Conservation (phyloP, 2,329 filamentous ascomycete genomes). For the Fusarium sp. region DNA sequence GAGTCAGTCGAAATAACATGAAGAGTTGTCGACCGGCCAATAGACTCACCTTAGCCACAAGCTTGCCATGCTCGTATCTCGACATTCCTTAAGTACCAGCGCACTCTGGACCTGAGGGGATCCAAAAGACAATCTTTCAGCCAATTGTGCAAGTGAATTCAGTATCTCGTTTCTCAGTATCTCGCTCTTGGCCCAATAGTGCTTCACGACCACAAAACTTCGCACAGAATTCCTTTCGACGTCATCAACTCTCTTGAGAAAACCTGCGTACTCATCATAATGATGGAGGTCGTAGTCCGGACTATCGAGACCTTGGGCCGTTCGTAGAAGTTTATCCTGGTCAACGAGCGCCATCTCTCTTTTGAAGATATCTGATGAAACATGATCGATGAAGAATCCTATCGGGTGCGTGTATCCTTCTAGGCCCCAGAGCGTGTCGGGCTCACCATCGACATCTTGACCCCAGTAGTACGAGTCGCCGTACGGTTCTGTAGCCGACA, state of each 20-base stretch:
- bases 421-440: background rate
- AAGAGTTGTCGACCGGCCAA: fast-evolving
- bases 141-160: fast-evolving
- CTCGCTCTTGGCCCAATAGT: background rate
- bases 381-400: background rate
- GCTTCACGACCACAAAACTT: background rate
- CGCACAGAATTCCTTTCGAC: background rate
- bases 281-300: background rate
- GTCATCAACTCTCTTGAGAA: background rate
- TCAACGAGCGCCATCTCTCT: background rate
- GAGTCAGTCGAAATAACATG: background rate
- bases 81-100: background rate
- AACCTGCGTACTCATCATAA: background rate
- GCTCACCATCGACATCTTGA: background rate
- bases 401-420: background rate
- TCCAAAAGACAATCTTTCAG: background rate
- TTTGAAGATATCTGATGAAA: background rate
- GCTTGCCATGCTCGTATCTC: background rate
- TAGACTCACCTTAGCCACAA: background rate
- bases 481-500: background rate
- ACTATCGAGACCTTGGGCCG: background rate
- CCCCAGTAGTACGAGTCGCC: background rate
- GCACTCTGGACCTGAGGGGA: background rate
- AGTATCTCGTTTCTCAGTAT: background rate
- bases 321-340: background rate